These are phyloP conservation scores for Crassisporium funariophilum DNA, from an alignment of 768 basidiomycete genomes.

Conservation along the genomic window DNA sequence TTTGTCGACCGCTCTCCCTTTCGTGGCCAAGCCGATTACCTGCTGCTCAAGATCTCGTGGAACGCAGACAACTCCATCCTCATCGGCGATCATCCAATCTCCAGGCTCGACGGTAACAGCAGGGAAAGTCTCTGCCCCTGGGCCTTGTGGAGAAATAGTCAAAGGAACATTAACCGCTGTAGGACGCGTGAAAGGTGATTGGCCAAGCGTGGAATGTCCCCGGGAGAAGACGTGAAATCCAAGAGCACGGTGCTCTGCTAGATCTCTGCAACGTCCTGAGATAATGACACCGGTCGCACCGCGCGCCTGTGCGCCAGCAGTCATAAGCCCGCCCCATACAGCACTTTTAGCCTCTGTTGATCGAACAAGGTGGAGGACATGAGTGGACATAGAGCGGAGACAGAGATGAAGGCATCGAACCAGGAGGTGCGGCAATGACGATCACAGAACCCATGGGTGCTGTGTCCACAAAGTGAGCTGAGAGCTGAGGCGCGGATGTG, in stretches of 20 bases:
- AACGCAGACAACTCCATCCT: slow-evolving; percentile 87
- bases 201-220: slow-evolving; percentile 83
- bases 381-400: slow-evolving; percentile 16
- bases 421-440: slow-evolving; percentile 72
- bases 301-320: slow-evolving; percentile 77
- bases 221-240: slow-evolving; percentile 83
- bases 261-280: slow-evolving; percentile 83
- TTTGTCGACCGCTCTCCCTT: slow-evolving; percentile 66
- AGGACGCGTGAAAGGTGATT: slow-evolving; percentile 81
- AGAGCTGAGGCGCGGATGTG: slow-evolving; percentile 59
- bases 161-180: slow-evolving; percentile 74
- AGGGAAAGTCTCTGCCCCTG: slow-evolving; percentile 48
- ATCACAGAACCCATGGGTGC: slow-evolving; percentile 65
- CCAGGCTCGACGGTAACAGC: slow-evolving; percentile 65
- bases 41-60: slow-evolving; percentile 52
- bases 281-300: slow-evolving; percentile 76
- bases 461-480: slow-evolving; percentile 82
- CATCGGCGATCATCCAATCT: slow-evolving; percentile 85
- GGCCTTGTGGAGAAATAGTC: slow-evolving; percentile 43
- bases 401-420: slow-evolving; percentile 40
- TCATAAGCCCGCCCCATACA: slow-evolving; percentile 93
- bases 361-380: slow-evolving; percentile 10
- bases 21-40: slow-evolving; percentile 60
- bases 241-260: slow-evolving; percentile 70
- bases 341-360: slow-evolving; percentile 73